Evolutionary conservation across 768 basidiomycete species (phyloP).

Genomic region (Naematelia encephala): DNA sequence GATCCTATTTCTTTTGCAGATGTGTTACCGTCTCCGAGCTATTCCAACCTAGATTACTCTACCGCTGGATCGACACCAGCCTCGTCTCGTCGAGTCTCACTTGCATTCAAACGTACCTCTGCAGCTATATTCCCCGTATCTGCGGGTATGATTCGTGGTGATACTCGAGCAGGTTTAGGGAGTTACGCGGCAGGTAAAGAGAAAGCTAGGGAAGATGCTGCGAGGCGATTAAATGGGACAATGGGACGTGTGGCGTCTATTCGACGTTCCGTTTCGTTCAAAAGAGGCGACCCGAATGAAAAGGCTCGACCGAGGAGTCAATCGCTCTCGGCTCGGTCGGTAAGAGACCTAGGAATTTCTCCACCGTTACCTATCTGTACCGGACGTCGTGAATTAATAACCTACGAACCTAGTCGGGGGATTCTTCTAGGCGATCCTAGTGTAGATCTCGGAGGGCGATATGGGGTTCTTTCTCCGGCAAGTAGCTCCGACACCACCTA

Average conservation of each 20-base stretch:
- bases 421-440: not conserved
- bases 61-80: not conserved
- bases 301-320: not conserved
- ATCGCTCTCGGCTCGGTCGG: not conserved
- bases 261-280: not conserved
- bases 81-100: not conserved
- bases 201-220: not conserved
- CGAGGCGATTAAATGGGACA: not conserved
- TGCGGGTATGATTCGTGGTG: not conserved
- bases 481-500: not conserved
- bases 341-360: not conserved
- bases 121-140: not conserved
- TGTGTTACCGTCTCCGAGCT: slow-evolving; percentile 2
- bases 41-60: slow-evolving; percentile 5
- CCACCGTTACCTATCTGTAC: not conserved
- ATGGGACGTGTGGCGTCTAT: not conserved
- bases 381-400: not conserved
- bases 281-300: not conserved
- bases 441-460: not conserved
- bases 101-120: not conserved
- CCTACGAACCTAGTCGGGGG: not conserved
- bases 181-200: not conserved
- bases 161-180: not conserved
- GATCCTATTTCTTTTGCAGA: slow-evolving; percentile 4
- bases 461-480: not conserved